Percentiles rank a stretch among this genome's conserved stretches.
phyloP scores from a whole-genome alignment of 2,329 filamentous ascomycete species.

The Tolypocladium tropicale region DNA sequence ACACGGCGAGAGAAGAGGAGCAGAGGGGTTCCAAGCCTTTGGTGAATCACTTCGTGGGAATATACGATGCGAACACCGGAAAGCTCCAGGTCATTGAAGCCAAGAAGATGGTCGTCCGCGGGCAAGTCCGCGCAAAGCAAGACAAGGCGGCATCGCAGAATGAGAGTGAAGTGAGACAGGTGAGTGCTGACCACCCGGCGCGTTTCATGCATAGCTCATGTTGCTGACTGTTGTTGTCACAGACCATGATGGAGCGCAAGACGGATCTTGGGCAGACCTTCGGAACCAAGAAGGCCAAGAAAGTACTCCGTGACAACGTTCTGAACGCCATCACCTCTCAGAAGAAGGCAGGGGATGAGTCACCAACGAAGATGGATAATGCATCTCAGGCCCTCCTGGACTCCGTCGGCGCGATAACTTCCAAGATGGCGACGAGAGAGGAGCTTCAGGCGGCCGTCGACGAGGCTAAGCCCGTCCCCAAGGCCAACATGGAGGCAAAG shows the following conservation, averaged over 20 bases:
- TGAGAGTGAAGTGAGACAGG: slow-evolving; percentile 17
- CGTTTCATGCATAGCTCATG: not conserved
- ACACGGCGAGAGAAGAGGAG: slow-evolving; percentile 42
- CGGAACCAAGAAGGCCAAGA: slow-evolving; percentile 78
- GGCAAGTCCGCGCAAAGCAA: slow-evolving; percentile 45
- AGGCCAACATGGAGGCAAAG: slow-evolving; percentile 55
- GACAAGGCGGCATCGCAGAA: slow-evolving; percentile 36
- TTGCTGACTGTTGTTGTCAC: slow-evolving; percentile 12
- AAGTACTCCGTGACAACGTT: slow-evolving; percentile 57
- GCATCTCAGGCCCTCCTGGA: slow-evolving; percentile 51
- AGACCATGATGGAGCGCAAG: slow-evolving; percentile 51
- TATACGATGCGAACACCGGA: slow-evolving; percentile 51
- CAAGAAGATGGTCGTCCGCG: slow-evolving; percentile 53
- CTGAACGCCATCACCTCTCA: slow-evolving; percentile 57
- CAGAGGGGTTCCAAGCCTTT: slow-evolving; percentile 20
- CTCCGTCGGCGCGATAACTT: slow-evolving; percentile 50
- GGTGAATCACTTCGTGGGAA: slow-evolving; percentile 53
- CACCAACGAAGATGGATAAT: slow-evolving; percentile 40
- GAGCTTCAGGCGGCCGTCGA: slow-evolving; percentile 56
- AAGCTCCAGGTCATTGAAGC: slow-evolving; percentile 51
- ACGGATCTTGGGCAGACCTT: slow-evolving; percentile 68
- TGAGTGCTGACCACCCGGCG: slow-evolving; percentile 3
- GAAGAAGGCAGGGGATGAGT: slow-evolving; percentile 22
- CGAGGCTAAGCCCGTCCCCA: slow-evolving; percentile 61
- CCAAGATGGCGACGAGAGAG: slow-evolving; percentile 56